Evolutionary conservation across 148 eudicot genomes (phyloP), one percentile per base, ranked within the genome.

Genomic region (Talinum fruticosum): DNA sequence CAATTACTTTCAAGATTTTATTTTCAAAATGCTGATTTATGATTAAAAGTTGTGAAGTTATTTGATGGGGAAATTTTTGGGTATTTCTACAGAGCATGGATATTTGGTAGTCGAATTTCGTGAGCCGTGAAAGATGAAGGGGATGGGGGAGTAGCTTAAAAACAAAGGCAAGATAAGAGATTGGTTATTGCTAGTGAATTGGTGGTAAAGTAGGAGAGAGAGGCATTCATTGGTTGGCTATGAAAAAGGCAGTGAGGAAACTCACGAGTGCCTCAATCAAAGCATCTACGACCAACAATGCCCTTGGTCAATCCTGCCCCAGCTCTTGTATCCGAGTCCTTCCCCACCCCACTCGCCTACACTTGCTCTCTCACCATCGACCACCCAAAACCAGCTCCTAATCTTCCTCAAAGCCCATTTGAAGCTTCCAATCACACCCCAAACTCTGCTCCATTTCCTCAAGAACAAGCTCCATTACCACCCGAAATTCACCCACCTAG

Each of bases 401-500:
- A 44, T 76, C 71, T 90, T 92, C 81, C 85, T 92, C 77, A 71
- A 80, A 73, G 53, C 82, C 79, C 89, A 94, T 83, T 90, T 95
- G 26, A 85, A 78, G 24, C 86, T 86, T 79, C 83, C 93, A 28
- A 76, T 90, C 79, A 89, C 94, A 8, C 88, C 97, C 3, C 83
- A 71, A 62, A 82, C 80, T 26, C 90, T 95, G 66, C 89, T 92
- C 75, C 82, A 77, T 68, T 91, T 95, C 72, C 80, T 92, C 78
- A 89, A 89, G 82, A 84, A 69, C 76, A 93, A 85, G 82, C 92
- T 92, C 81, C 97, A 90, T 59, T 85, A 89, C 79, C 89, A 92
- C 87, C 96, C 93, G 4, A 87, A 78, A 28, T 93, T 91, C 88
- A 82, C 94, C 49, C 94, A 87, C 80, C 89, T 89, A 36, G 97